These are phyloP conservation scores for Solanum acaule DNA, from an alignment of 257 asterid genomes.

Conservation along the genomic window DNA sequence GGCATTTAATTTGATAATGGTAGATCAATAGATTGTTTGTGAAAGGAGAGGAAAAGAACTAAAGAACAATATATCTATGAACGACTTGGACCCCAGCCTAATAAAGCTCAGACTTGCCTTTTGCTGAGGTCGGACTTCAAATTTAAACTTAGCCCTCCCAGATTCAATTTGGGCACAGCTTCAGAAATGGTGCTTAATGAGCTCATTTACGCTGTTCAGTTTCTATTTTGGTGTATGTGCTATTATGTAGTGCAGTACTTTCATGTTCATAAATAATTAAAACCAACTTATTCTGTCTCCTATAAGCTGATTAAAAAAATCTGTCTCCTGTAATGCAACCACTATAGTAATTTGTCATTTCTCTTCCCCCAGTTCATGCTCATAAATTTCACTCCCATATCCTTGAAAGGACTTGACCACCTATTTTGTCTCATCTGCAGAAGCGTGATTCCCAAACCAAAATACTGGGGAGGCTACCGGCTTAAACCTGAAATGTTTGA, in stretches of 20 bases:
- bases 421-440: conserved; percentile 9
- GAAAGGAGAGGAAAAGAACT: not conserved
- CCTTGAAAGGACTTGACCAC: not conserved
- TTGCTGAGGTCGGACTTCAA: not conserved
- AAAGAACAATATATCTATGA: not conserved
- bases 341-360: not conserved
- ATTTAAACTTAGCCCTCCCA: not conserved
- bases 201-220: not conserved
- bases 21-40: not conserved
- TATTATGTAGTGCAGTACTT: not conserved
- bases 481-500: conserved; percentile 35
- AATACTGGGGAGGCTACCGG: conserved; percentile 43
- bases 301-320: not conserved
- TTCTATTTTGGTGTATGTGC: not conserved
- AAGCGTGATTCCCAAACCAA: conserved; percentile 30
- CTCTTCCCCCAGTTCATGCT: not conserved
- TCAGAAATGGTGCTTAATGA: not conserved
- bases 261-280: not conserved
- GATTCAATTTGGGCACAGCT: not conserved
- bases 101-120: not conserved
- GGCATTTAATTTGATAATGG: not conserved
- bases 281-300: not conserved
- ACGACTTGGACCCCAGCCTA: not conserved
- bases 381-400: not conserved
- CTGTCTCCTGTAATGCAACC: not conserved